A percentile compares a stretch with the other conserved stretches of the same genome.
Conservation (phyloP, 2,329 filamentous ascomycete species). For the Eutypa lata region DNA sequence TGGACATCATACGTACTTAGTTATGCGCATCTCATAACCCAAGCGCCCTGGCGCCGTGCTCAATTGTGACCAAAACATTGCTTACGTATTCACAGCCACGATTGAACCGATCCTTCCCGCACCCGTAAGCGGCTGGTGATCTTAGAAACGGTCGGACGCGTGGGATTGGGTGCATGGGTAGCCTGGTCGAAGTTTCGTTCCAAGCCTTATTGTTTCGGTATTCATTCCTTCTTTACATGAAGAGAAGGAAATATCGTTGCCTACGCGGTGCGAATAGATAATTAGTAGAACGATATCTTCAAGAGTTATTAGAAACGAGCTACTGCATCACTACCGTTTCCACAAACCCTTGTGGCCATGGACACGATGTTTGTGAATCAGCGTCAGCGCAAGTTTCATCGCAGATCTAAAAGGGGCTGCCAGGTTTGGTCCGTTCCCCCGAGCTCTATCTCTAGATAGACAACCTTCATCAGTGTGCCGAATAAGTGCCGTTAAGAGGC, state of each 20-base stretch:
- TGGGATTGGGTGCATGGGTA: neutral
- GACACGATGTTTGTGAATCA: constrained; percentile 18
- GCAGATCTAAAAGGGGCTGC: constrained; percentile 29
- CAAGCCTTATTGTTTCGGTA: neutral
- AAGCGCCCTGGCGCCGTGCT: too few species aligned
- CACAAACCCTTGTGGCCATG: constrained; percentile 10
- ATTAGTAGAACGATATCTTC: neutral
- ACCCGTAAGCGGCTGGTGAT: neutral
- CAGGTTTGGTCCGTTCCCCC: constrained; percentile 15
- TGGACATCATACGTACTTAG: too few species aligned
- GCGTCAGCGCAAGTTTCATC: constrained; percentile 31
- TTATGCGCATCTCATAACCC: too few species aligned
- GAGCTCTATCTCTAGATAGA: neutral
- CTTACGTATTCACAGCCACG: neutral
- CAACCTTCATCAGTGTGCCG: too few species aligned
- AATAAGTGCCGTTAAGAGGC: neutral
- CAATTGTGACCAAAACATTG: neutral
- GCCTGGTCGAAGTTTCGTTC: neutral
- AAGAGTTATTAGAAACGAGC: constrained; percentile 1
- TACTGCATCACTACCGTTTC: constrained; percentile 4
- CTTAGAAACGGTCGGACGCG: neutral
- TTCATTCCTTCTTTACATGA: neutral
- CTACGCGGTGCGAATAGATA: neutral
- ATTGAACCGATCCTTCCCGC: neutral
- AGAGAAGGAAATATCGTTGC: neutral